Evolutionary conservation across 2,329 filamentous ascomycete genomes (phyloP), one percentile per base, ranked within the genome.

Genomic region (Colletotrichum higginsianum): DNA sequence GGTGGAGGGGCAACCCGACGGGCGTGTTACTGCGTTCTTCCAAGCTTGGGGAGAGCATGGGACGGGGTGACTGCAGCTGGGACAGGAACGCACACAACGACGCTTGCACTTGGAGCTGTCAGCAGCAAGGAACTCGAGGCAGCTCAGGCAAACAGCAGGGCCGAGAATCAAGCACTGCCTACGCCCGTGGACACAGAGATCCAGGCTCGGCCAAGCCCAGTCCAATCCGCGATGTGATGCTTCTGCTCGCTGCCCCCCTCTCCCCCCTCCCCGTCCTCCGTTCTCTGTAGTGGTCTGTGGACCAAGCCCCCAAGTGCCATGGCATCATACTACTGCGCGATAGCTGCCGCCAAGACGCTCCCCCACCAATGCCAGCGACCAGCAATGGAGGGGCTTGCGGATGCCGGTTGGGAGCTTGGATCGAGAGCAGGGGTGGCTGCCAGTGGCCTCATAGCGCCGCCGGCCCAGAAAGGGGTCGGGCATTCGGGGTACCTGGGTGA

Each of bases 311-410:
- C 58, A 64, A 53, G 56, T 50, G 70, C 70, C 70, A 72, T 72
- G 66, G 70, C 70, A 72, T 72, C 70, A 72, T 72, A 72, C 66
- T 71, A 70, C 66, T 64, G 61, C 56, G 70, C 55, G 67, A 60
- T 72, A 72, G 69, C 66, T 69, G 53, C 53, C 26, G 70, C 70
- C 70, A 72, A 72, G 70, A n/a, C 55, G 42, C 40, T 42, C 55
- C 66, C 69, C 67, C 66, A 72, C 67, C 67, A 72, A 66, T 72
- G 55, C 61, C 50, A 72, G 61, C 61, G 55, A 67, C 26, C 61
- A 35, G 61, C 56, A 23, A 49, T 66, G 61, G 55, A 72, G 70
- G 70, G 66, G 70, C 65, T 72, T 61, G 61, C 56, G 42, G 55
- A 57, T 72, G 66, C 70, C 66, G 70, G 71, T 68, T 68, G 53